Conservation (phyloP, 2,329 filamentous ascomycete species). For the Purpureocillium lavendulum region DNA sequence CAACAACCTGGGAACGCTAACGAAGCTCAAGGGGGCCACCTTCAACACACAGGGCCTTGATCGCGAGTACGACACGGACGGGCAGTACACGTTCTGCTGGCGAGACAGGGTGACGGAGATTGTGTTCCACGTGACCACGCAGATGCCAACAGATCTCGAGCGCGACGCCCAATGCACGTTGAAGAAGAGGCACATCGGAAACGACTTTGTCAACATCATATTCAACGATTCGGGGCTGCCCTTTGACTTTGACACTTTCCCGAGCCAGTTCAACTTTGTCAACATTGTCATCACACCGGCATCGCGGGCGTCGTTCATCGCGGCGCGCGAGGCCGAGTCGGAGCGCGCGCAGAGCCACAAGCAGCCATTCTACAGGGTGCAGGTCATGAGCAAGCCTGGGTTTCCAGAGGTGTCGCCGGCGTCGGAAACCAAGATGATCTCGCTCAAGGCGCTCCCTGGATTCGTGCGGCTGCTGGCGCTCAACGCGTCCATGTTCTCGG, state of each 20-base stretch:
- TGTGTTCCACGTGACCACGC: conserved; percentile 89
- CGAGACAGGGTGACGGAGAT: conserved; percentile 91
- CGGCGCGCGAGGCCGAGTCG: conserved; percentile 40
- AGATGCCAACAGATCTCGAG: conserved; percentile 87
- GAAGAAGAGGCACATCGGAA: conserved; percentile 94
- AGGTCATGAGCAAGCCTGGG: conserved; percentile 77
- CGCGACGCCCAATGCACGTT: conserved; percentile 66
- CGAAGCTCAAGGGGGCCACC: conserved; percentile 69
- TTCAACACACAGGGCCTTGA: conserved; percentile 95
- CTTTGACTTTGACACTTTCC: conserved; percentile 86
- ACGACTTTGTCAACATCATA: conserved; percentile 96
- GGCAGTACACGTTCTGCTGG: conserved; percentile 87
- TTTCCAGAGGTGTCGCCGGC: conserved; percentile 91
- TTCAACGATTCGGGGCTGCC: conserved; percentile 93
- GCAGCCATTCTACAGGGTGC: conserved; percentile 73
- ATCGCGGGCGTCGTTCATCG: conserved; percentile 67
- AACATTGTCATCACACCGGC: conserved; percentile 93
- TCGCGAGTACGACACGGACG: conserved; percentile 67
- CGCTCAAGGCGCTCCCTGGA: conserved; percentile 68
- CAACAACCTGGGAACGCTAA: conserved; percentile 71
- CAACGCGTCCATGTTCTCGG: conserved; percentile 87
- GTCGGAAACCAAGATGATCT: conserved; percentile 82
- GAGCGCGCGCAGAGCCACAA: conserved; percentile 25
- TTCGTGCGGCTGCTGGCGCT: conserved; percentile 85
- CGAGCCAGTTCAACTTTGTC: conserved; percentile 92